Evolutionary conservation across 2,329 filamentous ascomycete genomes (phyloP), one percentile per base, ranked within the genome.

Genomic region (Penicillium digitatum): DNA sequence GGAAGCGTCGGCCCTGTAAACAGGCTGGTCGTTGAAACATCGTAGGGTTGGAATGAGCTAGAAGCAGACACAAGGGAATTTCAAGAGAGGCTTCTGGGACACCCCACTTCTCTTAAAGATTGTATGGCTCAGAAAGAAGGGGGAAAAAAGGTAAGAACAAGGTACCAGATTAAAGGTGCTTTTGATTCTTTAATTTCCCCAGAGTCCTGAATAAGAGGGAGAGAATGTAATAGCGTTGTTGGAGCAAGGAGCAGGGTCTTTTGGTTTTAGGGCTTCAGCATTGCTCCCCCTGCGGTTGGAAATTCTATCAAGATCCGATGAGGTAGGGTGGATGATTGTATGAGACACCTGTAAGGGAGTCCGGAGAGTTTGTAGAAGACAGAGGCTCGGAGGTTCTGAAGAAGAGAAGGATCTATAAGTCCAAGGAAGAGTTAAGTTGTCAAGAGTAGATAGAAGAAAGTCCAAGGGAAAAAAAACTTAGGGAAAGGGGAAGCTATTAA

Each of bases 1-100:
- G 62, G 54, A 64, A 62, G 56, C 66, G 65, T 49, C 67, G 68
- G 55, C 65, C 58, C 63, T 67, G 68, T 54, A 71, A 57, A 65
- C 66, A 71, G 31, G 69, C 63, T 49, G 64, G 70, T 55, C 65
- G 63, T 64, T 66, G 66, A 56, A 72, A 71, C 70, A 72, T 72
- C 50, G 54, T 66, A 56, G 45, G 6, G 38, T 51, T 26, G 45
- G 48, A 11, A 22, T 27, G 40, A 37, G n/a, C 35, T 24, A 18
- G 9, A 24, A 52, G 26, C 24, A 47, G 42, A 48, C 39, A 48
- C 48, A 42, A 18, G 16, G 22, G 14, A n/a, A 32, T 34, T 54
- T 32, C 10, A 45, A 40, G 22, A 16, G 49, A 48, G 32, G 43
- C 31, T 45, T 38, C 18, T n/a, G 38, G 56, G 39, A 56, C 37